A percentile compares a stretch with the other conserved stretches of the same genome.
phyloP scores from a whole-genome alignment of 1,284 basidiomycete species.

The Microbotryum saponariae region DNA sequence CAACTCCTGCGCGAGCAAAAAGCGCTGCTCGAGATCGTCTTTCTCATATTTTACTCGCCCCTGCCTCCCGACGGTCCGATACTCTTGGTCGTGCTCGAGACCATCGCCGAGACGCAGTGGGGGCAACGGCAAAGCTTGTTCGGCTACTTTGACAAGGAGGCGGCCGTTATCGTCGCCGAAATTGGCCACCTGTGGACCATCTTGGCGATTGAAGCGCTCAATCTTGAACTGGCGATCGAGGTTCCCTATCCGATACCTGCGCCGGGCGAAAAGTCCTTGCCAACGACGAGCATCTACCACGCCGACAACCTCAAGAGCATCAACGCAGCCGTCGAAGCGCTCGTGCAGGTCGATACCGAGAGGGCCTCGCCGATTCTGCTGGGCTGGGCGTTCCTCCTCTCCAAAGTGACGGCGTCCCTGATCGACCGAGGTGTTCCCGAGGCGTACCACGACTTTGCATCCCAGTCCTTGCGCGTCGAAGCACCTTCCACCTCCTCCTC shows the following conservation, averaged over 20 bases:
- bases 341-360: constrained; percentile 48
- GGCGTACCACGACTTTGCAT: constrained; percentile 29
- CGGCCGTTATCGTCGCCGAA: constrained; percentile 57
- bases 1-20: constrained; percentile 71
- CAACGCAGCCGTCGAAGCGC: constrained; percentile 54
- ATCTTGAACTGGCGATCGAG: constrained; percentile 60
- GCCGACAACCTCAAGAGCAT: constrained; percentile 43
- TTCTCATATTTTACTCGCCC: constrained; percentile 67
- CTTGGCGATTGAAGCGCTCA: constrained; percentile 67
- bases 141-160: constrained; percentile 59
- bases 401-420: constrained; percentile 38
- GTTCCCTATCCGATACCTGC: constrained; percentile 50
- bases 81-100: constrained; percentile 56
- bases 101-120: constrained; percentile 58
- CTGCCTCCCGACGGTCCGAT: constrained; percentile 57
- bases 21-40: constrained; percentile 69
- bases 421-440: constrained; percentile 31
- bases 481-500: constrained; percentile 7
- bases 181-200: constrained; percentile 65
- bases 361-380: constrained; percentile 62
- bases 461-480: constrained; percentile 25
- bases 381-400: constrained; percentile 67
- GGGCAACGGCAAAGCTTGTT: constrained; percentile 60
- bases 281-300: constrained; percentile 40
- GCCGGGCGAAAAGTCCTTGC: constrained; percentile 48